These are phyloP conservation scores for Penicillium sp. DNA, from an alignment of 2,329 filamentous ascomycete species.

Conservation along the genomic window DNA sequence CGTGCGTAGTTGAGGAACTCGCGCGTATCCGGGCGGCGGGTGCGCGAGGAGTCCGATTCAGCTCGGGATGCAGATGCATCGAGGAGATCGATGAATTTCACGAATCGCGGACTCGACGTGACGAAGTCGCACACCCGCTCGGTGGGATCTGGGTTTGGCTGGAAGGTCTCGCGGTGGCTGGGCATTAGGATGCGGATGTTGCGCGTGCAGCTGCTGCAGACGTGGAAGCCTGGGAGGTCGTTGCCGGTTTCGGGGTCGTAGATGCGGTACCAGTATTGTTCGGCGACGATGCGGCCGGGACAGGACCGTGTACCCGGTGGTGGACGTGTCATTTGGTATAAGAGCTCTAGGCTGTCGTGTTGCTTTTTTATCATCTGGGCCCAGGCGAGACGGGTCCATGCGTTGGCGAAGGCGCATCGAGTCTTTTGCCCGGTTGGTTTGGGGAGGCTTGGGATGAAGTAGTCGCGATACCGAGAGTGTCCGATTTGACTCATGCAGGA, in stretches of 20 bases:
- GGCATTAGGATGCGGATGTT: slow-evolving; percentile 73
- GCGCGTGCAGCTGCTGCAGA: slow-evolving; percentile 72
- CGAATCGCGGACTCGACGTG: slow-evolving; percentile 57
- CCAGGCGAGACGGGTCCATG: slow-evolving; percentile 84
- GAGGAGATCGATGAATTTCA: slow-evolving; percentile 56
- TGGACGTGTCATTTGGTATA: slow-evolving; percentile 67
- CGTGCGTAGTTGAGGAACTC: slow-evolving; percentile 64
- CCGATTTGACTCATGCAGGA: slow-evolving; percentile 73
- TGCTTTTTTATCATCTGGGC: slow-evolving; percentile 72
- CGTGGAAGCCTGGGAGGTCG: slow-evolving; percentile 67
- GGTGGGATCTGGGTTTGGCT: slow-evolving; percentile 44
- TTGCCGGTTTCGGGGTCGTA: slow-evolving; percentile 64
- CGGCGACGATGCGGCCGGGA: slow-evolving; percentile 55
- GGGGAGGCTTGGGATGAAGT: slow-evolving; percentile 62
- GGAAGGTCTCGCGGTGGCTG: slow-evolving; percentile 65
- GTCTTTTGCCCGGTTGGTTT: slow-evolving; percentile 59
- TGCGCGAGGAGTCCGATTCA: slow-evolving; percentile 29
- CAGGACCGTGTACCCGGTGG: slow-evolving; percentile 57
- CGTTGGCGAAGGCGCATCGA: slow-evolving; percentile 74
- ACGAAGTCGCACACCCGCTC: slow-evolving; percentile 68
- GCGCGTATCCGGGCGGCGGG: slow-evolving; percentile 52
- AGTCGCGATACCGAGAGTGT: slow-evolving; percentile 63
- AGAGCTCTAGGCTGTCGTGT: slow-evolving; percentile 62
- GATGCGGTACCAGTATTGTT: slow-evolving; percentile 73
- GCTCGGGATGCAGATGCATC: slow-evolving; percentile 51